Base-by-base conservation (phyloP, 257 asterid genomes). In the Solanum etuberosum region DNA sequence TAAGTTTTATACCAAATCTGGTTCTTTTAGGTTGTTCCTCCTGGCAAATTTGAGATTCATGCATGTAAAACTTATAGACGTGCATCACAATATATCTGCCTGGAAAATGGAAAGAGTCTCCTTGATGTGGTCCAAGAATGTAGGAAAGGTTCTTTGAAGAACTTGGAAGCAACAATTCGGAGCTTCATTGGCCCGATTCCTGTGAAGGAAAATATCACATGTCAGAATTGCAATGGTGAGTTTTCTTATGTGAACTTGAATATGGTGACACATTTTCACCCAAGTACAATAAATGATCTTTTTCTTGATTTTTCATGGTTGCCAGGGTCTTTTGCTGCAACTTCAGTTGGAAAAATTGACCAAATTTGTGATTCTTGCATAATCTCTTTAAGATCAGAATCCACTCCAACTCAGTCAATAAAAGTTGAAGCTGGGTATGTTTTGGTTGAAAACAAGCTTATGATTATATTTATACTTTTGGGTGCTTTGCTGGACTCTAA, bases 71-170 rank as follows among this genome's bases (percentile, higher is more conserved):
- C 98, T 43, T 97, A 97, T 90, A 94, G 98, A 91, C 99, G 98
- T 25, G 99, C 99, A 81, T 93, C 99, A 61, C 96, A 95, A 83
- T 95, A 95, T 91, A 95, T 97, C 85, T 97, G 98, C 91, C 90
- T 97, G 68, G 99, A 96, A 89, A 96, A 97, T 72, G 99, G 99
- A 40, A 97, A 94, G 89, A 96, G 99, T 87, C 98, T 97, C 87
- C 91, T 96, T 90, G 99, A 97, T 86, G 96, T 96, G 90, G 98
- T 97, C 92, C 95, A 95, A 90, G 99, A 94, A 90, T 94, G 98
- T 88, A 91, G 98, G 83, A 96, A 94, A 89, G 88, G 93, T 89
- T 91, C 97, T 80, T 88, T 92, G 81, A 93, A 95, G 91, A 89
- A 92, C 37, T 84, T 97, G 84, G 97, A 96, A 91, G 95, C 93